Conservation (phyloP, 2,329 filamentous ascomycete species). For the Colletotrichum somersetense region DNA sequence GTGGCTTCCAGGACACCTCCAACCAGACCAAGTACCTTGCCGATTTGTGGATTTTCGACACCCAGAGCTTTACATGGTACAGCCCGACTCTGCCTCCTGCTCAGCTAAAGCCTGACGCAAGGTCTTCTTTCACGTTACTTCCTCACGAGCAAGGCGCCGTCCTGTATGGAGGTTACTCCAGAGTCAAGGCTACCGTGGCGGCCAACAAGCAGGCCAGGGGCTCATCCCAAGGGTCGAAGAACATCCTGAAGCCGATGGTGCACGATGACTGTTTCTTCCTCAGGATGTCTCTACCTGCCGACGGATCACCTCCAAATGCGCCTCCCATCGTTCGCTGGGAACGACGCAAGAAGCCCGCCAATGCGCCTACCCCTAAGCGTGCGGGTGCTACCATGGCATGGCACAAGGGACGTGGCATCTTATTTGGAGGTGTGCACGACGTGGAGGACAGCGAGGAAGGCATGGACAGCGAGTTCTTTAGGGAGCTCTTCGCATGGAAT, state of each 20-base stretch:
- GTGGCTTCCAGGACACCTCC: conserved; percentile 96
- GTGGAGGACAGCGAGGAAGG: conserved; percentile 92
- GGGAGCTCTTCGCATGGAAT: conserved; percentile 91
- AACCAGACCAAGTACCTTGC: conserved; percentile 94
- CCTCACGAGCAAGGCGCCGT: conserved; percentile 92
- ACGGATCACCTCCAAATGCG: conserved; percentile 74
- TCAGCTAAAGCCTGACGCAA: conserved; percentile 87
- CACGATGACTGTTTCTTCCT: conserved; percentile 97
- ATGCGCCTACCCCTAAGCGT: conserved; percentile 84
- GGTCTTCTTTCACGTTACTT: conserved; percentile 91
- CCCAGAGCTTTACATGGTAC: conserved; percentile 86
- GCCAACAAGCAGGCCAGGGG: conserved; percentile 75
- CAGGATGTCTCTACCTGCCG: conserved; percentile 78
- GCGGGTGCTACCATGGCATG: conserved; percentile 94
- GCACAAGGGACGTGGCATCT: conserved; percentile 91
- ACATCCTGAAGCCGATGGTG: conserved; percentile 85
- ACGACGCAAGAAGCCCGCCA: conserved; percentile 90
- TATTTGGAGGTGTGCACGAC: conserved; percentile 95
- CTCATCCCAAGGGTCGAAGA: conserved; percentile 72
- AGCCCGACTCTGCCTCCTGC: conserved; percentile 80
- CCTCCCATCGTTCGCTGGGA: conserved; percentile 89
- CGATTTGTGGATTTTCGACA: conserved; percentile 97
- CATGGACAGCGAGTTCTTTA: conserved; percentile 98
- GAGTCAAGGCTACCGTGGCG: conserved; percentile 79
- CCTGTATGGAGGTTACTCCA: conserved; percentile 92